Base-by-base conservation (phyloP, 768 basidiomycete genomes). In the Trametes maxima region DNA sequence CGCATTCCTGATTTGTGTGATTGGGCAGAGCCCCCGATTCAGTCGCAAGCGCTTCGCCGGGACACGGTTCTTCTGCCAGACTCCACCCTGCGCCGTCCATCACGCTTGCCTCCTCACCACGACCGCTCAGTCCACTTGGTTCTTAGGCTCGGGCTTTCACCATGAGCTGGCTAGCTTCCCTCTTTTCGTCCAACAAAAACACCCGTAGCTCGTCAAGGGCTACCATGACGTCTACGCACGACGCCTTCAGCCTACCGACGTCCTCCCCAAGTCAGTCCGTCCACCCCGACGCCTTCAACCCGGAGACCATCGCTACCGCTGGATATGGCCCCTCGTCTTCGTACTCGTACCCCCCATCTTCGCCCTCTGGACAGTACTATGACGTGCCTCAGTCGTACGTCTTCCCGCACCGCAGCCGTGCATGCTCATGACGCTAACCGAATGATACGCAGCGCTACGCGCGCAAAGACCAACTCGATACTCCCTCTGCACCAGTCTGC, bases 181-280 rank as follows among this genome's bases (percentile, higher is more conserved):
- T 90, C 57, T 91, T 92, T 75, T 78, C 82, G 21, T 71, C 79
- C 54, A 60, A 62, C 51, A 79, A 82, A 64, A 73, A 73, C 50
- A 70, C 78, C 24, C 79, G 82, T 69, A 80, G 78, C 63, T 69
- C 79, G 24, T 47, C 51, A 36, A 76, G 85, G 59, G 81, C 81
- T 71, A 82, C 89, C 28, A 83, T 94, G 65, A 85, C 84, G 35
- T 85, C 85, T 16, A 95, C 94, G 6, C 85, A 89, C 70, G 93
- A 95, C 72, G 93, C 94, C 63, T 95, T 95, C 76, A 89, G 90
- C 50, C 80, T 96, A 36, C 90, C 92, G 46, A 85, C 85, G 3
- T 84, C 86, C 24, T 89, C 90, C 24, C 89, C 89, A 16, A 76
- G 77, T 57, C 76, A 79, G 61, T 65, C 76, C 49, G 59, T 81